Percentiles rank a stretch among this genome's conserved stretches.
Evolutionary conservation across 305 asterid genomes (phyloP).

Genomic region (Fraxinus sp.): DNA sequence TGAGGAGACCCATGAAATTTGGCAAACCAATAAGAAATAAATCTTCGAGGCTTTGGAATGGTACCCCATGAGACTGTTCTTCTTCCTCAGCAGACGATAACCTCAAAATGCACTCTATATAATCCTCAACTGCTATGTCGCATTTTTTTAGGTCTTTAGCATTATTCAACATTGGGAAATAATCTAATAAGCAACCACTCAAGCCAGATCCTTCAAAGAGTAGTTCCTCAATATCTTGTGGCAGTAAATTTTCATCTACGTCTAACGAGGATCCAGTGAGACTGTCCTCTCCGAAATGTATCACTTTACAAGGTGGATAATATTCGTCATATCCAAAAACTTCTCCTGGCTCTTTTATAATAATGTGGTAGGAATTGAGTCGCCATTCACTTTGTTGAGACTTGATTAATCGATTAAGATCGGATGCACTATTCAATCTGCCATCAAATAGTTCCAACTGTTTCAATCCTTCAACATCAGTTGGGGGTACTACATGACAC

Average conservation of each 20-base stretch:
- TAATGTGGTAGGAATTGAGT: neutral
- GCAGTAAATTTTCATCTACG: neutral
- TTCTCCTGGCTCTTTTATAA: neutral
- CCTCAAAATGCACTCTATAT: neutral
- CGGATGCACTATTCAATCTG: neutral
- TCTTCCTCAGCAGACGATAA: neutral
- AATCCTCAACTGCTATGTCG: neutral
- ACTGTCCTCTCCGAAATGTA: neutral
- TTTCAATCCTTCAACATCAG: neutral
- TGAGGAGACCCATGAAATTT: neutral
- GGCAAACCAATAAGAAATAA: neutral
- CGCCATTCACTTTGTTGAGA: neutral
- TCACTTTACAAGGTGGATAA: neutral
- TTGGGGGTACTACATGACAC: neutral
- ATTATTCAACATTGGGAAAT: neutral
- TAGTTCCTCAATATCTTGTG: constrained; percentile 15
- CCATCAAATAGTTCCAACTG: neutral
- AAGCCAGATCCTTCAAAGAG: neutral
- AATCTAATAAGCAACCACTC: neutral
- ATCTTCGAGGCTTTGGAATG: neutral
- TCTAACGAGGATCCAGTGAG: neutral
- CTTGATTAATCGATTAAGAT: neutral
- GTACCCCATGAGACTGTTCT: neutral
- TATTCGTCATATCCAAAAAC: neutral
- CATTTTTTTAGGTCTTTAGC: neutral